A percentile compares a stretch with the other conserved stretches of the same genome.
phyloP scores from a whole-genome alignment of 768 basidiomycete genomes.

The Rhizopogon vesiculosus region DNA sequence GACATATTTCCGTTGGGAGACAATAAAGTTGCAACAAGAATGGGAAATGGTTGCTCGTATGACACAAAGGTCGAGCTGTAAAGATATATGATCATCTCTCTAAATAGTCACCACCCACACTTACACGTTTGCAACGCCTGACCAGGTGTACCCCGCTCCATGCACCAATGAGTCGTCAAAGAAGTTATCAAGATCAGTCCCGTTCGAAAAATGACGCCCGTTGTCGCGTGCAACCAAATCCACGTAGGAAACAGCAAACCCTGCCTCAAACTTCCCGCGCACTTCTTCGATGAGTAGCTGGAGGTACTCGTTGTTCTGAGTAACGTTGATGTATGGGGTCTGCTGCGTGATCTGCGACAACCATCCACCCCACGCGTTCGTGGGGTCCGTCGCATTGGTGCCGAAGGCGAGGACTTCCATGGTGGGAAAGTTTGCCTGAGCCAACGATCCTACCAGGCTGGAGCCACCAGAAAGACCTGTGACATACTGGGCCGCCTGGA shows the following conservation, averaged over 20 bases:
- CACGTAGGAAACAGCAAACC: constrained; percentile 7
- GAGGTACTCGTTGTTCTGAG: constrained; percentile 6
- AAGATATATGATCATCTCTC: background rate
- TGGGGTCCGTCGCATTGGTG: background rate
- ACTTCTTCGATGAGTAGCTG: constrained; percentile 14
- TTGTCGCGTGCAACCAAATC: constrained; percentile 8
- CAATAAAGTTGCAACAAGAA: constrained; percentile 22
- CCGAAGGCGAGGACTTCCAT: constrained; percentile 20
- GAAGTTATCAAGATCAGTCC: constrained; percentile 6
- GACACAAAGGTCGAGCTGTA: constrained; percentile 22
- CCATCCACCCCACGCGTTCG: constrained; percentile 15
- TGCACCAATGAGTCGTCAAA: constrained; percentile 16
- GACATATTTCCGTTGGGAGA: constrained; percentile 16
- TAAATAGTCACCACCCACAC: constrained; percentile 1
- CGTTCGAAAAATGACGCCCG: constrained; percentile 15
- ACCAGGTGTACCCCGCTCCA: constrained; percentile 22
- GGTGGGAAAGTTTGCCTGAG: constrained; percentile 23
- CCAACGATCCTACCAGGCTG: constrained; percentile 19
- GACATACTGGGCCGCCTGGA: constrained; percentile 33
- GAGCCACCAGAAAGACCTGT: constrained; percentile 30
- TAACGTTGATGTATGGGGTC: constrained; percentile 10
- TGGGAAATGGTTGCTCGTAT: constrained; percentile 29
- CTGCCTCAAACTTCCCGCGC: constrained; percentile 10
- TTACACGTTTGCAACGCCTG: constrained; percentile 19
- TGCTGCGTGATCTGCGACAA: constrained; percentile 8